Evolutionary conservation across 2,329 filamentous ascomycete species (phyloP), one percentile per base, ranked within the genome.

Genomic region (Fusarium verticillioides): DNA sequence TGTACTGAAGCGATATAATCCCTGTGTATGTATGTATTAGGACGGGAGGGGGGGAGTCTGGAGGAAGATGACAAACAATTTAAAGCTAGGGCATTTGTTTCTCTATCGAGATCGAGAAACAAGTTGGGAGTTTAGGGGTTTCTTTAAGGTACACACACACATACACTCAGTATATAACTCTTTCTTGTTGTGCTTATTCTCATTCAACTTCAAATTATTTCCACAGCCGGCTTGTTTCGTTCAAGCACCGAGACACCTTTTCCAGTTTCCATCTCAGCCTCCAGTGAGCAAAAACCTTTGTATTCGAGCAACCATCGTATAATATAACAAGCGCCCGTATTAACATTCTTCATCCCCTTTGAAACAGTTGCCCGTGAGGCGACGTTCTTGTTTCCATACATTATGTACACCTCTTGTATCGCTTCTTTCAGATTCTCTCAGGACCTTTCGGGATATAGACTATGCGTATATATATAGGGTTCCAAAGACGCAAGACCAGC

Each of bases 401-500:
- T 60, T 46, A 73, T 73, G 43, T 72, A 72, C 62, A 49, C 42
- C 43, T 60, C 39, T 50, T 52, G 58, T 47, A 42, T 54, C 36
- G 30, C 44, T 54, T 56, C 67, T 50, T 40, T 43, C 34, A 46
- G 26, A 67, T 42, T 58, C 50, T 52, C 49, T 50, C 43, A 34
- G 59, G 57, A 64, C 59, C 50, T 66, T 70, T 69, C 60, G 65
- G 39, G 21, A 64, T 62, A 44, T 71, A 57, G 46, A 69, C 54
- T 64, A 50, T 56, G 40, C 19, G 63, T 50, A 63, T 77, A 67
- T 74, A 44, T 44, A 75, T 60, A 72, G 30, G 23, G 50, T 69
- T 66, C 58, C 42, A 34, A 75, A 75, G 73, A 77, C 70, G 74
- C 72, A 77, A 75, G 70, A 58, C 74, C 73, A 76, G 72, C 76